These are phyloP conservation scores for Mercurialis annua DNA, from an alignment of 345 rosid genomes.

Conservation along the genomic window DNA sequence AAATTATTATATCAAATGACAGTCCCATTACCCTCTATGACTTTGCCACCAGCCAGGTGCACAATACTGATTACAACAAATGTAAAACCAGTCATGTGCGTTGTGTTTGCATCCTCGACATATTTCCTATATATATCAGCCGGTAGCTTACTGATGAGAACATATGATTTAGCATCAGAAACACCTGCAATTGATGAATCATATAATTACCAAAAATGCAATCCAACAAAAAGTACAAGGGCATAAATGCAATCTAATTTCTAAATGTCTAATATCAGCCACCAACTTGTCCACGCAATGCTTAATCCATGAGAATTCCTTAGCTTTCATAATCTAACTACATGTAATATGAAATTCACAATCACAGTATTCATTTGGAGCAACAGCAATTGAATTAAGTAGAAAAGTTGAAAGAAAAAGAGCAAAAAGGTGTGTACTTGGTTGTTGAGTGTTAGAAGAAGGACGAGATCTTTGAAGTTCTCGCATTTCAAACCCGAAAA, in stretches of 20 bases:
- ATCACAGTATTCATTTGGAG: neutral
- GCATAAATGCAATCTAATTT: neutral
- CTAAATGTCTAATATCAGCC: neutral
- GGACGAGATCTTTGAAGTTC: conserved; percentile 76
- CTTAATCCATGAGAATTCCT: neutral
- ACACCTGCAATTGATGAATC: conserved; percentile 36
- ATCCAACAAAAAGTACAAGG: neutral
- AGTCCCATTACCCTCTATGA: conserved; percentile 57
- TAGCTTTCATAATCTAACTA: neutral
- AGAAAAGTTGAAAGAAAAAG: neutral
- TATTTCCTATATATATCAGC: conserved; percentile 54
- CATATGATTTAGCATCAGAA: conserved; percentile 69
- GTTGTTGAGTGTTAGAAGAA: conserved; percentile 48
- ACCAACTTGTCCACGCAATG: neutral
- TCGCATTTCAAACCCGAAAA: conserved; percentile 71
- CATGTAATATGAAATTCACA: neutral
- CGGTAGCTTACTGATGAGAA: conserved; percentile 70
- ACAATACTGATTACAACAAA: conserved; percentile 71
- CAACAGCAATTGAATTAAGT: neutral
- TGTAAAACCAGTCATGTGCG: conserved; percentile 65
- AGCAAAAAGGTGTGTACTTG: conserved; percentile 32
- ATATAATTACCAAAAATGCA: conserved; percentile 3
- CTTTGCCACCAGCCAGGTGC: conserved; percentile 79
- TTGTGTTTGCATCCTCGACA: conserved; percentile 54
- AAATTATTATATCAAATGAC: no score